phyloP scores from a whole-genome alignment of 148 eudicot genomes.

The Heliamphora exappendiculata region DNA sequence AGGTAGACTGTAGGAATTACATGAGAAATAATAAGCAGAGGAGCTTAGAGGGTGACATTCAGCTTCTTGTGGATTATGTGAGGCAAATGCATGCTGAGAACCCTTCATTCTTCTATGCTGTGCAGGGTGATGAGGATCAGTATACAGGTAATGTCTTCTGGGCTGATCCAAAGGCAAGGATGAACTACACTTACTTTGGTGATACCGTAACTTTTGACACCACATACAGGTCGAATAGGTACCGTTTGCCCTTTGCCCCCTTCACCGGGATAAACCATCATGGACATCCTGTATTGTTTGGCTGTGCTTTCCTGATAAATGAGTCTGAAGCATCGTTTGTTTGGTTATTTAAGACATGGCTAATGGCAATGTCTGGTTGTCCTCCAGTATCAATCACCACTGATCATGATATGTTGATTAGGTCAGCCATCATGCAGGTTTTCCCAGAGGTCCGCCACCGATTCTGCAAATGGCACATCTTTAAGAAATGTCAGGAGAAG shows the following conservation, averaged over 20 bases:
- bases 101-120: constrained; percentile 39
- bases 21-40: constrained; percentile 50
- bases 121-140: constrained; percentile 51
- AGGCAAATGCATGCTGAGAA: constrained; percentile 47
- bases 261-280: constrained; percentile 58
- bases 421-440: constrained; percentile 44
- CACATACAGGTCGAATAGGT: constrained; percentile 53
- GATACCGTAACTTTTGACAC: constrained; percentile 59
- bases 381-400: constrained; percentile 51
- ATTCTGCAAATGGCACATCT: constrained; percentile 62
- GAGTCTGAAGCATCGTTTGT: constrained; percentile 49
- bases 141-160: constrained; percentile 45
- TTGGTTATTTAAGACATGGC: constrained; percentile 53
- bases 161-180: constrained; percentile 50
- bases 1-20: constrained; percentile 61
- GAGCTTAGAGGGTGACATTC: constrained; percentile 52
- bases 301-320: constrained; percentile 48
- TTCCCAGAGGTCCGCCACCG: constrained; percentile 53
- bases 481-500: constrained; percentile 55
- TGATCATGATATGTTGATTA: constrained; percentile 43
- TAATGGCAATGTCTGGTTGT: constrained; percentile 44
- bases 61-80: constrained; percentile 49
- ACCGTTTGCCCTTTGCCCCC: constrained; percentile 50
- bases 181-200: constrained; percentile 44
- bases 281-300: constrained; percentile 55